These are phyloP conservation scores for Lentinula detonsa DNA, from an alignment of 768 basidiomycete genomes.

Conservation along the genomic window DNA sequence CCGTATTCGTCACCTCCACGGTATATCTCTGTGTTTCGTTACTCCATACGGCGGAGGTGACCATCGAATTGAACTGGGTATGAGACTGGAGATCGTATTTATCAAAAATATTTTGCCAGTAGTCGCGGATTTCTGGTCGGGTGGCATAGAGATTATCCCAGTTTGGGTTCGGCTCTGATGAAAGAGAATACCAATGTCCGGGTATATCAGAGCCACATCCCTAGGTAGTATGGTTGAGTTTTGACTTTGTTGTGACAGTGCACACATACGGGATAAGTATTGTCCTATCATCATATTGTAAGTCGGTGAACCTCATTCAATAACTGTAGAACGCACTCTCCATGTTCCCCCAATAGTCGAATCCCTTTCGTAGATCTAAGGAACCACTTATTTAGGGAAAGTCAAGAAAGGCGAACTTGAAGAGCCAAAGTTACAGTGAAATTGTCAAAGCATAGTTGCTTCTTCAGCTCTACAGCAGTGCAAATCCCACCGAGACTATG, in stretches of 20 bases:
- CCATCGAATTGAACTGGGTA: slow-evolving; percentile 36
- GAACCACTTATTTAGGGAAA: neutral
- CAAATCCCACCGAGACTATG: slow-evolving; percentile 41
- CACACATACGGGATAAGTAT: slow-evolving; percentile 43
- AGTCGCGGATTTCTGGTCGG: slow-evolving; percentile 46
- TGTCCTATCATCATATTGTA: slow-evolving; percentile 29
- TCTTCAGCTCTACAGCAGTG: slow-evolving; percentile 41
- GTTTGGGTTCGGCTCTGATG: slow-evolving; percentile 45
- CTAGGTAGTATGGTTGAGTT: slow-evolving; percentile 14
- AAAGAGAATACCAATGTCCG: slow-evolving; percentile 50
- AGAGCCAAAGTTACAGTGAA: slow-evolving; percentile 33
- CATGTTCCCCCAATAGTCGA: slow-evolving; percentile 47
- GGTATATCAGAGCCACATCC: slow-evolving; percentile 55
- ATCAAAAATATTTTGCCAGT: slow-evolving; percentile 37
- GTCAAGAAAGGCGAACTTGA: neutral
- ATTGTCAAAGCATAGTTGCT: slow-evolving; percentile 34
- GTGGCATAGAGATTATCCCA: slow-evolving; percentile 41
- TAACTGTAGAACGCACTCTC: slow-evolving; percentile 34
- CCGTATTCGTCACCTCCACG: slow-evolving; percentile 28
- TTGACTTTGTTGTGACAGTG: neutral
- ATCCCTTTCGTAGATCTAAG: slow-evolving; percentile 47
- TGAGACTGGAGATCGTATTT: slow-evolving; percentile 16
- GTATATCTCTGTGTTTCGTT: slow-evolving; percentile 33
- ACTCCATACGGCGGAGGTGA: slow-evolving; percentile 41
- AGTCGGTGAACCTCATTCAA: neutral